phyloP scores from a whole-genome alignment of 306 rosid genomes.

The Quercus suber region DNA sequence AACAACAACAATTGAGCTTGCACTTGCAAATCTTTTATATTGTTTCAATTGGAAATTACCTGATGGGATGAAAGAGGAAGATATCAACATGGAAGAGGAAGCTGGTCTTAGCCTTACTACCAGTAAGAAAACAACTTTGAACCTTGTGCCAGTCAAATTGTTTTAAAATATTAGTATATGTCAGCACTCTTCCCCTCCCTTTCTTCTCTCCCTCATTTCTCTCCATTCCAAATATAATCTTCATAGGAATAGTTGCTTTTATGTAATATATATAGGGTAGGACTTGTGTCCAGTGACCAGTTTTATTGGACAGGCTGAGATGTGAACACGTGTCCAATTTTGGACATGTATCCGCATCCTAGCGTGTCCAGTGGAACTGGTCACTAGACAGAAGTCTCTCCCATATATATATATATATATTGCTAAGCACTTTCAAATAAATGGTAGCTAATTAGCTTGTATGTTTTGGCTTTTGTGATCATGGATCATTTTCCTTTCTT shows the following conservation, averaged over 20 bases:
- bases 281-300: too few species aligned
- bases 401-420: background rate
- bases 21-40: constrained; percentile 45
- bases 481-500: background rate
- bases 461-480: background rate
- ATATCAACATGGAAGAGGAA: constrained; percentile 43
- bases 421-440: background rate
- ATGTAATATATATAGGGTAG: too few species aligned
- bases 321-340: too few species aligned
- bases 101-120: constrained; percentile 13
- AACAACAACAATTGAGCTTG: constrained; percentile 14
- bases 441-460: background rate
- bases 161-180: background rate
- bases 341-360: too few species aligned
- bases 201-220: too few species aligned
- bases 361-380: too few species aligned
- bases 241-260: too few species aligned
- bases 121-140: constrained; percentile 30
- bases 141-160: constrained; percentile 23
- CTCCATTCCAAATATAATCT: too few species aligned
- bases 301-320: too few species aligned
- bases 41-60: constrained; percentile 46
- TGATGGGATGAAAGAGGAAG: background rate
- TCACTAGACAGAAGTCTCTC: too few species aligned
- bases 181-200: too few species aligned